Evolutionary conservation across 78 protist species (phyloP).

Genomic region (Salpingoeca rosetta): DNA sequence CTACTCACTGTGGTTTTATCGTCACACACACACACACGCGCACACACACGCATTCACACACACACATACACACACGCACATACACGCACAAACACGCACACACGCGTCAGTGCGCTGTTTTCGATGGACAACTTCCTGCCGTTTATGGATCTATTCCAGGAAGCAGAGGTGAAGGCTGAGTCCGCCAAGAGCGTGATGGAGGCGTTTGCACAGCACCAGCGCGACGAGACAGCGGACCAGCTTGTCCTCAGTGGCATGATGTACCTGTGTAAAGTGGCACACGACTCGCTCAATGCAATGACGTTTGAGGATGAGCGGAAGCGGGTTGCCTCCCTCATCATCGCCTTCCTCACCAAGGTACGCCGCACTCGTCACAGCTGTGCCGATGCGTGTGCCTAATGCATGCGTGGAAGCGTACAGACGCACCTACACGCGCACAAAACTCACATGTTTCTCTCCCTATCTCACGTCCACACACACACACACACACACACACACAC

Average conservation of each 20-base stretch:
- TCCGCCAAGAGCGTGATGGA: slow-evolving; percentile 17
- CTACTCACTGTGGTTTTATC: no score
- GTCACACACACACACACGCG: no score
- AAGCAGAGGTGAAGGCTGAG: background rate
- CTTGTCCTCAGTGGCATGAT: slow-evolving; percentile 44
- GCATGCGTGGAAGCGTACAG: background rate
- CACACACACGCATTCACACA: no score
- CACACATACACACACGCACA: no score
- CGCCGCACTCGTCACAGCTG: background rate
- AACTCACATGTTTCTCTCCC: background rate
- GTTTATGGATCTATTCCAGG: slow-evolving; percentile 55
- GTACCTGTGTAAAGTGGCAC: slow-evolving; percentile 48
- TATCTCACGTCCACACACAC: background rate
- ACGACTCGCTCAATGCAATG: slow-evolving; percentile 59
- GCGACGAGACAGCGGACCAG: slow-evolving; percentile 32
- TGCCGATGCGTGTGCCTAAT: no score
- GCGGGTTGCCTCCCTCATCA: slow-evolving; percentile 46
- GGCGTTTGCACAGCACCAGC: background rate
- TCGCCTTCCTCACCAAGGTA: slow-evolving; percentile 37
- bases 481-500: background rate
- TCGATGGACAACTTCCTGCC: slow-evolving; percentile 49
- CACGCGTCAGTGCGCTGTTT: background rate
- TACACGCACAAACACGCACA: no score
- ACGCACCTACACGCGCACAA: background rate
- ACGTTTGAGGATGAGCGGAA: slow-evolving; percentile 58